phyloP scores from a whole-genome alignment of 768 basidiomycete species.

The Mycena venus region DNA sequence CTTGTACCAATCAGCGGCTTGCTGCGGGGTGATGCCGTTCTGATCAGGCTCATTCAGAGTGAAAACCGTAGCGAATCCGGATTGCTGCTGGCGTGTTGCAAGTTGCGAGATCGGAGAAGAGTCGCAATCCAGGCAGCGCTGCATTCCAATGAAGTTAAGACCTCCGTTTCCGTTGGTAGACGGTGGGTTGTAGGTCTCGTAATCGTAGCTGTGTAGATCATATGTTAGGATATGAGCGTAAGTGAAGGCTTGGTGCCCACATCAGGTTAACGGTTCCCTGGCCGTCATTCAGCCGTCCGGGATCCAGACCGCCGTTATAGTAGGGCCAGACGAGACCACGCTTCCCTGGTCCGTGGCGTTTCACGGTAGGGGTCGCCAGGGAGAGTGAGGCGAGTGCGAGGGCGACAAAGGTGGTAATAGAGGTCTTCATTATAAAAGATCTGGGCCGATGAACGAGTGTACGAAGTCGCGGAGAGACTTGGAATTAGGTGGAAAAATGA shows the following conservation, averaged over 20 bases:
- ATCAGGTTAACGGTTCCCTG: background rate
- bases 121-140: constrained; percentile 48
- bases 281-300: background rate
- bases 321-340: background rate
- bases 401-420: background rate
- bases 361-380: background rate
- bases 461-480: background rate
- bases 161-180: constrained; percentile 51
- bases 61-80: constrained; percentile 19
- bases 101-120: constrained; percentile 51
- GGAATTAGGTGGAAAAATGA: background rate
- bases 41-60: constrained; percentile 50
- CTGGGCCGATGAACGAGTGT: background rate
- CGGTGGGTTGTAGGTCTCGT: constrained; percentile 48
- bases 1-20: constrained; percentile 53
- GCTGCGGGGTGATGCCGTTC: constrained; percentile 39
- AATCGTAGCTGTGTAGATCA: constrained; percentile 48
- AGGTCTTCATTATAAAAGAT: background rate
- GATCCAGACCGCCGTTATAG: background rate
- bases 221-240: background rate
- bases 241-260: background rate
- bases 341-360: background rate
- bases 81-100: constrained; percentile 44
- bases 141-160: constrained; percentile 52
- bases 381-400: background rate